These are phyloP conservation scores for Exserohilum rostratum DNA, from an alignment of 2,329 filamentous ascomycete species.

Conservation along the genomic window DNA sequence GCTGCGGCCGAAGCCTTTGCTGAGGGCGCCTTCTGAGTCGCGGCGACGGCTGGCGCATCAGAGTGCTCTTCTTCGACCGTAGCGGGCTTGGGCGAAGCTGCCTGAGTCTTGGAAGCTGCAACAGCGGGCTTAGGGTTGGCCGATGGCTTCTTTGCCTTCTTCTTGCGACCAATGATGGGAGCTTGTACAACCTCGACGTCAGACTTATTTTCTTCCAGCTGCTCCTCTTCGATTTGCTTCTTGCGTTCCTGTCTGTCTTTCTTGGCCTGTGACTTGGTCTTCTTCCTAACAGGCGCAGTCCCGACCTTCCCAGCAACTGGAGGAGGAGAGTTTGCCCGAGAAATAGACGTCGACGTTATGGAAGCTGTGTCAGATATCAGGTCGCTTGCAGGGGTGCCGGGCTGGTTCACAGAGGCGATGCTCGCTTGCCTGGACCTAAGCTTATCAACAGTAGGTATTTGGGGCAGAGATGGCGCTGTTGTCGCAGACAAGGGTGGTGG, in stretches of 20 bases:
- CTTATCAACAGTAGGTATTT: slow-evolving; percentile 48
- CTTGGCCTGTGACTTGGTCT: slow-evolving; percentile 79
- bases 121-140: slow-evolving; percentile 33
- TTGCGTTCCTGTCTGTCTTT: slow-evolving; percentile 71
- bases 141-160: slow-evolving; percentile 76
- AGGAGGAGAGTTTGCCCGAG: slow-evolving; percentile 72
- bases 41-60: slow-evolving; percentile 16
- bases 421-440: slow-evolving; percentile 59
- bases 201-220: slow-evolving; percentile 53
- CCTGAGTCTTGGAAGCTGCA: slow-evolving; percentile 33
- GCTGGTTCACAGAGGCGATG: slow-evolving; percentile 65
- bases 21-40: slow-evolving; percentile 26
- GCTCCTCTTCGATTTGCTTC: slow-evolving; percentile 67
- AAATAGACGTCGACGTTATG: slow-evolving; percentile 73
- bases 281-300: slow-evolving; percentile 69
- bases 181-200: slow-evolving; percentile 64
- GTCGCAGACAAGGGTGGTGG: slow-evolving; percentile 51
- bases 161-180: slow-evolving; percentile 79
- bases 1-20: slow-evolving; percentile 27
- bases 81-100: slow-evolving; percentile 38
- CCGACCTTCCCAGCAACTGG: slow-evolving; percentile 67
- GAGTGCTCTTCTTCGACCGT: slow-evolving; percentile 37
- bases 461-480: slow-evolving; percentile 38
- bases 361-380: slow-evolving; percentile 78
- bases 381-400: slow-evolving; percentile 77